Conservation (phyloP, 129 eudicot species). For the Silybum marianum region DNA sequence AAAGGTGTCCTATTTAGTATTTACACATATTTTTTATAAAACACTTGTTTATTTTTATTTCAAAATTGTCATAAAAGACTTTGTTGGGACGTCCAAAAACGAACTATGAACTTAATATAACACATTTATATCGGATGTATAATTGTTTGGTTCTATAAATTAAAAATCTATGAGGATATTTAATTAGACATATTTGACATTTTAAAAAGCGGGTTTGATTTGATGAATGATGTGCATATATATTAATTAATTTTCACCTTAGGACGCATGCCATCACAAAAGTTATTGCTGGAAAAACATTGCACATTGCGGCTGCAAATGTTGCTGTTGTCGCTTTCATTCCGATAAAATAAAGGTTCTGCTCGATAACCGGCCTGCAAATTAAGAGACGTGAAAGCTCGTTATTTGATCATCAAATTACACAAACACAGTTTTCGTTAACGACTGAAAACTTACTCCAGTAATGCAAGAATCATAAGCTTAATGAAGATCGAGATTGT, state of each 20-base stretch:
- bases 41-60: too few relatives aligned
- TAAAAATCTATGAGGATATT: not conserved
- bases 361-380: constrained; percentile 76
- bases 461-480: constrained; percentile 47
- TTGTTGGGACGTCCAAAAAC: not conserved
- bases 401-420: not conserved
- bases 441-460: constrained; percentile 50
- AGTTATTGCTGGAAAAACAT: constrained; percentile 74
- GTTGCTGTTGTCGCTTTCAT: constrained; percentile 76
- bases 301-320: constrained; percentile 66
- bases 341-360: constrained; percentile 61
- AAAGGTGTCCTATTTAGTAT: too few relatives aligned
- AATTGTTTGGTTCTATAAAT: not conserved
- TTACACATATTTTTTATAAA: too few relatives aligned
- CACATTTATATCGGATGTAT: not conserved
- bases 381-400: not conserved
- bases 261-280: constrained; percentile 61
- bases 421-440: not conserved
- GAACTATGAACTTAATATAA: not conserved
- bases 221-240: not conserved
- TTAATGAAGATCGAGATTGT: constrained; percentile 49
- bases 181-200: not conserved
- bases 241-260: constrained; percentile 35
- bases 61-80: too few relatives aligned
- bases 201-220: not conserved